Evolutionary conservation across 441 rosid species (phyloP).

Genomic region (Aquilaria agallochum): DNA sequence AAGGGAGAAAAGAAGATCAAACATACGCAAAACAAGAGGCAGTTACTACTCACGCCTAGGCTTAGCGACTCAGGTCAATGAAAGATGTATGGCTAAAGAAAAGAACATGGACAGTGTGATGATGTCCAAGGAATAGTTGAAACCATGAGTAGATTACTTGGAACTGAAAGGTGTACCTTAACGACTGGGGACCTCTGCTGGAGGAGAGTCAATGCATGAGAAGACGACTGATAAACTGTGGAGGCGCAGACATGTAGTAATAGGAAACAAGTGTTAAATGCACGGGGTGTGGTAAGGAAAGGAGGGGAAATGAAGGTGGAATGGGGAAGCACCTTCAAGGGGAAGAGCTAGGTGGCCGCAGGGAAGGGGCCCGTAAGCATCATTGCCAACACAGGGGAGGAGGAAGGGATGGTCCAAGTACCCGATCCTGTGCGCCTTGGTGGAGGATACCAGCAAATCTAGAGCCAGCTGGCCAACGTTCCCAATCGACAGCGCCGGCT

Average conservation of each 20-base stretch:
- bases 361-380: constrained; percentile 67
- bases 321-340: constrained; percentile 56
- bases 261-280: not conserved
- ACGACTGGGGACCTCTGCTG: constrained; percentile 82
- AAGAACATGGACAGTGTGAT: too few relatives aligned
- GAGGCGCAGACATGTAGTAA: not conserved
- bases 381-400: constrained; percentile 91
- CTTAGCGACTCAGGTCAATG: too few relatives aligned
- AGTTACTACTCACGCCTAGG: too few relatives aligned
- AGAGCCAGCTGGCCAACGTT: constrained; percentile 90
- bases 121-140: too few relatives aligned
- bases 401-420: constrained; percentile 69
- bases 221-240: constrained; percentile 62
- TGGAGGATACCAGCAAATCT: constrained; percentile 76
- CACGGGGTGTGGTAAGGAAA: not conserved
- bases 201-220: constrained; percentile 40
- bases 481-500: constrained; percentile 93
- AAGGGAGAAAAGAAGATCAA: too few relatives aligned
- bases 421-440: constrained; percentile 60
- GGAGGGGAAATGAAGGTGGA: constrained; percentile 5
- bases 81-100: too few relatives aligned
- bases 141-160: too few relatives aligned
- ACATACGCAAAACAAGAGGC: too few relatives aligned
- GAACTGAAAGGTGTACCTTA: constrained; percentile 35
- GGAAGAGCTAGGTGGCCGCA: constrained; percentile 77